These are phyloP conservation scores for Arthroderma uncinatum DNA, from an alignment of 2,329 filamentous ascomycete genomes.

Conservation along the genomic window DNA sequence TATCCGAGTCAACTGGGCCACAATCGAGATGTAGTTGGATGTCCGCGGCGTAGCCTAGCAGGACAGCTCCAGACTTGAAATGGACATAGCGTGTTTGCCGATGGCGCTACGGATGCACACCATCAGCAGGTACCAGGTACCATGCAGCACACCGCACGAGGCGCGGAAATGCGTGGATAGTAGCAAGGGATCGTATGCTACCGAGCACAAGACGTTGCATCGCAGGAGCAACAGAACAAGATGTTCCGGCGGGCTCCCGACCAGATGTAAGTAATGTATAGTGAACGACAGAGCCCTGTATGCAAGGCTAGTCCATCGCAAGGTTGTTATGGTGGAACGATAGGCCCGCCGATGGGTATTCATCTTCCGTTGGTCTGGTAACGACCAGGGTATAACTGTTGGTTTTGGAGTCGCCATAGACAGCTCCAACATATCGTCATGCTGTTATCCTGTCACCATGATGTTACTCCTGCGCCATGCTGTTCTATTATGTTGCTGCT, in stretches of 20 bases:
- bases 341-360: neutral
- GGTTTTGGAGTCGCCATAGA: no score
- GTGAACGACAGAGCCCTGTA: neutral
- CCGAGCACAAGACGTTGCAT: neutral
- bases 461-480: no score
- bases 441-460: no score
- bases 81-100: neutral
- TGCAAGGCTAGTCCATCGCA: neutral
- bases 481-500: no score
- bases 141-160: neutral
- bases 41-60: neutral
- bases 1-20: neutral
- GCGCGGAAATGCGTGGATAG: neutral
- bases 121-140: neutral
- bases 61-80: neutral
- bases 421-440: no score
- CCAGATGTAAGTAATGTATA: neutral
- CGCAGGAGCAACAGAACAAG: neutral
- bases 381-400: neutral
- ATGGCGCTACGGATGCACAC: neutral
- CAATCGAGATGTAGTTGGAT: neutral
- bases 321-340: neutral
- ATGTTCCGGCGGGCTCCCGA: neutral
- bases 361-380: neutral
- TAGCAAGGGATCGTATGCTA: neutral